Evolutionary conservation across 2,329 filamentous ascomycete species (phyloP), one percentile per base, ranked within the genome.

Genomic region (Orbilia javanica): DNA sequence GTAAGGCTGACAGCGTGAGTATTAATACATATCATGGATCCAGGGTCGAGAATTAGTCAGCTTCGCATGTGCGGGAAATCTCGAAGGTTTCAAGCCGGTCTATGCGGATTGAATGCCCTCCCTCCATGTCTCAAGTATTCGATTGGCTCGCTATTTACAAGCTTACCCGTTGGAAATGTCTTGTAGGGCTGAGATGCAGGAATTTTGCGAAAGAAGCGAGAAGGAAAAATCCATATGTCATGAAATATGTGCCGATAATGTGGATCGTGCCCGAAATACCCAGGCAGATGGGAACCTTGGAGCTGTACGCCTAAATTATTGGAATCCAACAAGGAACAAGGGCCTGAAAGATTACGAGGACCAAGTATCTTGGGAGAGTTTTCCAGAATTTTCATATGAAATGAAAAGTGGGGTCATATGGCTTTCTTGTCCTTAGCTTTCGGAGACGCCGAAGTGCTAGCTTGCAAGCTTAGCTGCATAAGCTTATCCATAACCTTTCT

Each of bases 151-250:
- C 25, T 20, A 36, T 50, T 34, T 18, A 25, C 27, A n/a, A 11
- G 48, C 20, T 67, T 57, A 29, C n/a, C 50, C 60, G 55, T 55
- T 55, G 7, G 39, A 57, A 60, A 65, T 70, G 72, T 69, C 73
- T 77, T 18, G 73, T 77, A 77, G 60, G 73, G 73, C 73, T 77
- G 73, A 77, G 57, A 65, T 75, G 64, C 46, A 57, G 25, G 42
- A 50, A 22, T 15, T 42, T 69, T 25, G 22, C 57, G 36, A 44
- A 46, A 10, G 29, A 22, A 29, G n/a, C 52, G 36, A 36, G 29
- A 52, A 18, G 7, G 34, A 36, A 10, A 36, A 10, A 36, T 4
- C 8, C 3, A 29, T 11, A 52, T 6, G 3, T 7, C 25, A 11
- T 25, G 44, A 18, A n/a, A n/a, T n/a, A 11, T n/a, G 31, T 18